Evolutionary conservation across 2,329 filamentous ascomycete genomes (phyloP).

Genomic region (Fusarium brevicatenulatum): DNA sequence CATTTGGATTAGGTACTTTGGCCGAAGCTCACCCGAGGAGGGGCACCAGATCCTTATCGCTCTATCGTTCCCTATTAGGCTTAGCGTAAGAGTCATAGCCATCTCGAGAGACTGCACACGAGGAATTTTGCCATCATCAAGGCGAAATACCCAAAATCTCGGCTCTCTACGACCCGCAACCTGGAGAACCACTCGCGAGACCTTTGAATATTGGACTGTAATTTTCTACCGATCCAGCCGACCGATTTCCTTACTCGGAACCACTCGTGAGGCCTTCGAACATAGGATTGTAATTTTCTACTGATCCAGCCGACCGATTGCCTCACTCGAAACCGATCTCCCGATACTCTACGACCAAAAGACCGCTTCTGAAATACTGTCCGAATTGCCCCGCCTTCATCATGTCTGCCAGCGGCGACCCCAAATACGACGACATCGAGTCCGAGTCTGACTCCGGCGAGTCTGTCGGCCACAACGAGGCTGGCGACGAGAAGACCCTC

Average conservation of each 20-base stretch:
- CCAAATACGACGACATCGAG: conserved; percentile 77
- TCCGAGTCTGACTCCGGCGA: conserved; percentile 76
- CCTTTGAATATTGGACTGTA: conserved; percentile 29
- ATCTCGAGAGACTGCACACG: conserved; percentile 51
- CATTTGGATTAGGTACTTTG: not conserved
- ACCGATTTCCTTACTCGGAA: conserved; percentile 25
- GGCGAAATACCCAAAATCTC: conserved; percentile 48
- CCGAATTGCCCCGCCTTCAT: conserved; percentile 49
- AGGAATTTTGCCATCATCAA: conserved; percentile 55
- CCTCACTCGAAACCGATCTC: conserved; percentile 14
- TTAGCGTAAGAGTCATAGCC: conserved; percentile 55
- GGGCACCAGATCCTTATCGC: conserved; percentile 52
- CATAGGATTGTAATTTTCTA: conserved; percentile 37
- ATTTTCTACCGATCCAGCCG: conserved; percentile 31
- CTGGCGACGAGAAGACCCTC: conserved; percentile 72
- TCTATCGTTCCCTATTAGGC: conserved; percentile 50
- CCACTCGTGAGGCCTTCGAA: conserved; percentile 18
- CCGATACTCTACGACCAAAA: conserved; percentile 33
- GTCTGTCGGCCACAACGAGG: conserved; percentile 68
- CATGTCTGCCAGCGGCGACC: conserved; percentile 69
- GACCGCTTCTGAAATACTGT: conserved; percentile 32
- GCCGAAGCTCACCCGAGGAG: conserved; percentile 49
- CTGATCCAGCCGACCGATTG: conserved; percentile 24
- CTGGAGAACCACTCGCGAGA: conserved; percentile 28
- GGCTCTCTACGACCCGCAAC: conserved; percentile 33